Percentiles rank a stretch among this genome's conserved stretches.
Evolutionary conservation across 495 filamentous ascomycete genomes (phyloP).

Genomic region (Talaromyces borbonicus): DNA sequence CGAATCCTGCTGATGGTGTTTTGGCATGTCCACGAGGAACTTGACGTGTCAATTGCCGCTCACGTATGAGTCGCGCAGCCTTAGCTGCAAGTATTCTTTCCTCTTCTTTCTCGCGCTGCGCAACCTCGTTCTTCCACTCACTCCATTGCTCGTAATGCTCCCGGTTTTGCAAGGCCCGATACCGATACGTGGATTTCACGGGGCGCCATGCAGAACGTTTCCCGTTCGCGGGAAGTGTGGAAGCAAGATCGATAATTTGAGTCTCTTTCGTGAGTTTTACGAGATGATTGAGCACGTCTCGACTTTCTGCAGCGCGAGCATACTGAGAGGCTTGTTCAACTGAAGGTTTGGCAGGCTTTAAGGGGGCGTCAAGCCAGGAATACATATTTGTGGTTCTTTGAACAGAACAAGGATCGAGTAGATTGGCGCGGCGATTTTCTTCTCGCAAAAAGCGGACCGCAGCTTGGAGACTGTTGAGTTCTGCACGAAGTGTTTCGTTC

Average conservation of each 20-base stretch:
- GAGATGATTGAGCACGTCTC: constrained; percentile 61
- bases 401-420: constrained; percentile 49
- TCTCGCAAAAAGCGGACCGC: constrained; percentile 71
- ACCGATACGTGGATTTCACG: constrained; percentile 44
- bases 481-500: constrained; percentile 59
- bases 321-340: constrained; percentile 46
- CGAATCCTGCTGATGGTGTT: constrained; percentile 9
- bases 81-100: constrained; percentile 30
- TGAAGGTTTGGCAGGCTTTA: constrained; percentile 36
- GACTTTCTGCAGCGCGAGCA: constrained; percentile 54
- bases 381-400: constrained; percentile 42
- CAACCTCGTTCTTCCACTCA: constrained; percentile 51
- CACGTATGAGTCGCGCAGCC: constrained; percentile 20
- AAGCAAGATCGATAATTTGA: constrained; percentile 44
- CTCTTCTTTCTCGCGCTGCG: constrained; percentile 33
- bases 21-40: constrained; percentile 25
- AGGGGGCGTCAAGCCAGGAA: constrained; percentile 56
- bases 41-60: constrained; percentile 20
- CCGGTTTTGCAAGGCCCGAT: constrained; percentile 47
- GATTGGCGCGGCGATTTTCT: constrained; percentile 58
- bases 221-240: constrained; percentile 31
- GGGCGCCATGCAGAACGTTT: constrained; percentile 54
- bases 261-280: constrained; percentile 55
- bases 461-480: constrained; percentile 61
- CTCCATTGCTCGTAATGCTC: constrained; percentile 52